Conservation (phyloP, 345 rosid species). For the Noccaea bulbosa region DNA sequence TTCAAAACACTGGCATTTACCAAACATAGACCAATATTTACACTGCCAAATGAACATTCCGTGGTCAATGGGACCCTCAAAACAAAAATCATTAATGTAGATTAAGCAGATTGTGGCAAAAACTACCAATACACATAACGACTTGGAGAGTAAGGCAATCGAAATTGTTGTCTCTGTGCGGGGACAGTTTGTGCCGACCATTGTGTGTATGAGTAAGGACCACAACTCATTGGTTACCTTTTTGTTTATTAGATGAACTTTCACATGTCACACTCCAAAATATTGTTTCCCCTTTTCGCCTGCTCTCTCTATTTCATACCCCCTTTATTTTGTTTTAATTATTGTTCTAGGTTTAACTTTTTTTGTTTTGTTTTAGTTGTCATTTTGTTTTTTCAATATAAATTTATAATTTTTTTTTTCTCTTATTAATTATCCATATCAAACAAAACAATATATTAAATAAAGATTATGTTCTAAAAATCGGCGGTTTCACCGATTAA, state of each 20-base stretch:
- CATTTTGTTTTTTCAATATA: too few species aligned
- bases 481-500: too few species aligned
- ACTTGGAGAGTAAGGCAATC: constrained; percentile 32
- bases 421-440: too few species aligned
- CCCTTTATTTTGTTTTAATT: too few species aligned
- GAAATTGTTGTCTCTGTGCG: constrained; percentile 32
- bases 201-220: constrained; percentile 26
- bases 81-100: constrained; percentile 38
- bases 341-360: too few species aligned
- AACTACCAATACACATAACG: constrained; percentile 6
- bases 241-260: constrained; percentile 2
- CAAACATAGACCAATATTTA: neutral
- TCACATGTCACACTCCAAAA: constrained; percentile 35
- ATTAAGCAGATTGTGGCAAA: constrained; percentile 29
- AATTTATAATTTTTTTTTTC: too few species aligned
- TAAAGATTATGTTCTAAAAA: too few species aligned
- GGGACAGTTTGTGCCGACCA: constrained; percentile 46
- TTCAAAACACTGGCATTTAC: too few species aligned
- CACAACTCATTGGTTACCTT: constrained; percentile 34
- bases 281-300: constrained; percentile 17
- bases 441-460: too few species aligned
- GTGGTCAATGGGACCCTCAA: constrained; percentile 12
- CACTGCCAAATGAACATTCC: constrained; percentile 1
- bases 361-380: too few species aligned
- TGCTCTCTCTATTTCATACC: too few species aligned